Conservation (phyloP, 306 rosid species). For the Vigna angularis region DNA sequence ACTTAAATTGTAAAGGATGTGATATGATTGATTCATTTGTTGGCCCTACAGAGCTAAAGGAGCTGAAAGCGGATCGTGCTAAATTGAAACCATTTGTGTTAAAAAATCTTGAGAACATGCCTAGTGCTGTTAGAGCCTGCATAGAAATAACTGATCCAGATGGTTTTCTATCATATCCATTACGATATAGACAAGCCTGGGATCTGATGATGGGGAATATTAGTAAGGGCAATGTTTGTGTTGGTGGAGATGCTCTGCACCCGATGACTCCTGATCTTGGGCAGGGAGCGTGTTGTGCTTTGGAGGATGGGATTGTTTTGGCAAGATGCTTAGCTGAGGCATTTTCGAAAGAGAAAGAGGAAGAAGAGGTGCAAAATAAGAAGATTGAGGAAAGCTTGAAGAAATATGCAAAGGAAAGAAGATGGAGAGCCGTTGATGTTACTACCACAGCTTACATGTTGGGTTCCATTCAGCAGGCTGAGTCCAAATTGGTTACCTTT, state of each 20-base stretch:
- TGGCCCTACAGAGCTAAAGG: slow-evolving; percentile 13
- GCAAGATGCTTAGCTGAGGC: slow-evolving; percentile 71
- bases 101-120: slow-evolving; percentile 57
- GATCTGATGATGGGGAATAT: slow-evolving; percentile 66
- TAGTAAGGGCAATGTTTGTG: slow-evolving; percentile 69
- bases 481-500: slow-evolving; percentile 47
- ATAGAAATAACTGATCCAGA: slow-evolving; percentile 58
- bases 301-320: slow-evolving; percentile 70
- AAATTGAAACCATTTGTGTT: slow-evolving; percentile 58
- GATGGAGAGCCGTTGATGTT: slow-evolving; percentile 72
- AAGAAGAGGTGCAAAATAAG: slow-evolving; percentile 34
- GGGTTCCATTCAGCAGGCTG: slow-evolving; percentile 54
- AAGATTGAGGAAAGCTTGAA: slow-evolving; percentile 61
- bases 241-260: slow-evolving; percentile 75
- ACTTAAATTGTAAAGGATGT: no score
- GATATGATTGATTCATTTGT: no score
- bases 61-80: slow-evolving; percentile 45
- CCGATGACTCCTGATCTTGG: slow-evolving; percentile 76
- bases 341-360: slow-evolving; percentile 36
- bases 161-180: slow-evolving; percentile 39
- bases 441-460: slow-evolving; percentile 50
- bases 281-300: slow-evolving; percentile 68
- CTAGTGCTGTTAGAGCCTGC: slow-evolving; percentile 47
- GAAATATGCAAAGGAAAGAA: slow-evolving; percentile 65
- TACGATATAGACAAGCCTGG: slow-evolving; percentile 68